These are phyloP conservation scores for Allium cepa DNA, from an alignment of 106 monocot genomes.

Conservation along the genomic window DNA sequence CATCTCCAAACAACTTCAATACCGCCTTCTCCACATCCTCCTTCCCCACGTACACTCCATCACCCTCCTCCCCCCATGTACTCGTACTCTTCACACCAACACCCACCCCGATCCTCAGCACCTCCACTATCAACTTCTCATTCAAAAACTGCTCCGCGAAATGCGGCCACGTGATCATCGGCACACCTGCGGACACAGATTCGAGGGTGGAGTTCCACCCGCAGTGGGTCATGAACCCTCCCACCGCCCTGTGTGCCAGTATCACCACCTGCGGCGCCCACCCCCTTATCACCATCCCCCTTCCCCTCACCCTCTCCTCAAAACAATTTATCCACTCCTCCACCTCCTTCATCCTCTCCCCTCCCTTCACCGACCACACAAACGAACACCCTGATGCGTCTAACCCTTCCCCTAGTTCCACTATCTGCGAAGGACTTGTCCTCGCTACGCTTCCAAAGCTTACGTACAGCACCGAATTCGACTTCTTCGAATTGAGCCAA, in stretches of 20 bases:
- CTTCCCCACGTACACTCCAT: slow-evolving; percentile 4
- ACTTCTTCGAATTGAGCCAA: slow-evolving; percentile 37
- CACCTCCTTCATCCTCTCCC: slow-evolving; percentile 14
- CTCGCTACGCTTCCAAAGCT: slow-evolving; percentile 41
- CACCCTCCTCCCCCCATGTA: slow-evolving; percentile 9
- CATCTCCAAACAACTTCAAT: not conserved
- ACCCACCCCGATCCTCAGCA: slow-evolving; percentile 8
- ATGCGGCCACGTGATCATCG: slow-evolving; percentile 24
- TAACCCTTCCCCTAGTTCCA: slow-evolving; percentile 19
- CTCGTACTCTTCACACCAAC: not conserved
- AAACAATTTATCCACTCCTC: slow-evolving; percentile 6
- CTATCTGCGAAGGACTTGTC: slow-evolving; percentile 1
- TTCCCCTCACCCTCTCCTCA: slow-evolving; percentile 9
- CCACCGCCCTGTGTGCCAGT: slow-evolving; percentile 18
- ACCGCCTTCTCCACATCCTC: slow-evolving; percentile 3
- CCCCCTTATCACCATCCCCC: slow-evolving; percentile 6
- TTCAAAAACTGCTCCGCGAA: slow-evolving; percentile 21
- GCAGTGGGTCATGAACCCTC: slow-evolving; percentile 21
- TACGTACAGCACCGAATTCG: slow-evolving; percentile 35
- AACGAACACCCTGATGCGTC: slow-evolving; percentile 32
- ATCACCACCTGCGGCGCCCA: slow-evolving; percentile 18
- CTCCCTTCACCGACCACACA: slow-evolving; percentile 25
- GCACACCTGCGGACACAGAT: slow-evolving; percentile 3
- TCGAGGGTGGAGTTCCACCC: slow-evolving; percentile 17
- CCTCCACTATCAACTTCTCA: slow-evolving; percentile 16